Evolutionary conservation across 1,139 yeast species (phyloP), one percentile per base, ranked within the genome.

Genomic region (Spencermartinsiella ligniputridi): DNA sequence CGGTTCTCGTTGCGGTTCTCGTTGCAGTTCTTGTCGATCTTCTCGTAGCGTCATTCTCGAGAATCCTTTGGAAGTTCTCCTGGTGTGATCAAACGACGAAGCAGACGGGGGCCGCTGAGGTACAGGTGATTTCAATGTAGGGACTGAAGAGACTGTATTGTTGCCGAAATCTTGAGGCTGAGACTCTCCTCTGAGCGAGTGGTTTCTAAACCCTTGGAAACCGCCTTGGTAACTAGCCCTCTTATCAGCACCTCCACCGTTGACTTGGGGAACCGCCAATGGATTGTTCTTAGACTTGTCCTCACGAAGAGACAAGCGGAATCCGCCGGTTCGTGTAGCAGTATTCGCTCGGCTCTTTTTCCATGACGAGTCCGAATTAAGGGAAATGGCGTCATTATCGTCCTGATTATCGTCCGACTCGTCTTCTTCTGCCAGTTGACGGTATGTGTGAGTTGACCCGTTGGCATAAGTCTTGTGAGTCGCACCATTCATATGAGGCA

Each of bases 351-450:
- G 39, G 11, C 47, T 56, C 18, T 59, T 52, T 40, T 56, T 53
- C 63, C 64, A 62, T 24, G 63, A 58, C 21, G 66, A 60, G 33
- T 60, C 65, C 3, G 64, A 58, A 29, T 46, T 50, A 27, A 59
- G 40, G 5, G 63, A 57, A 9, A 57, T 54, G 1, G 51, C 54
- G 40, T 62, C 67, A 33, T 54, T 56, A 30, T 51, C 52, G 6
- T 42, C 48, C 11, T 39, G 39, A 12, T 38, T 15, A 11, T 37
- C 42, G 15, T 41, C 39, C 25, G 42, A 46, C 12, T 42, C 45
- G 13, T 36, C 44, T 12, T 39, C 35, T 16, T 36, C 42, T n/a
- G 41, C 43, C 19, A 43, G 20, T n/a, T 27, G 32, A 11, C 32
- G 18, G n/a, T 33, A 33, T 20, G 6, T 5, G 19, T 33, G 36